Evolutionary conservation across 345 rosid species (phyloP).

Genomic region (Eucalyptus victrix): DNA sequence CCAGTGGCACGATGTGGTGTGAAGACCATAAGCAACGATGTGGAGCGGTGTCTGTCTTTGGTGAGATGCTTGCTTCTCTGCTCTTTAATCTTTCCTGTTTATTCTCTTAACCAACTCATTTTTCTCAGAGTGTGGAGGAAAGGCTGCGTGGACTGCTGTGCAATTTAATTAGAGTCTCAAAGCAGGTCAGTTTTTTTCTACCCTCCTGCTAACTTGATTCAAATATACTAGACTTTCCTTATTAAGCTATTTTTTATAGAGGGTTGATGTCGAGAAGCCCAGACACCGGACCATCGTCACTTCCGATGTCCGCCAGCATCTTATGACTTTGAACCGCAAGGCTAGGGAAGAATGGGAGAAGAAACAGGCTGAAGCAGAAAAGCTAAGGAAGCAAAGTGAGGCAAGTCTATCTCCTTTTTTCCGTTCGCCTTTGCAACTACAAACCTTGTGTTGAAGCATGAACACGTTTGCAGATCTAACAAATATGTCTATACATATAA

Average conservation of each 20-base stretch:
- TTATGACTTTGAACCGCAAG: conserved; percentile 54
- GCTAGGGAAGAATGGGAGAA: conserved; percentile 87
- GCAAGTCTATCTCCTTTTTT: conserved; percentile 8
- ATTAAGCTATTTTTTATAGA: conserved; percentile 27
- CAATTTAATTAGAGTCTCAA: conserved; percentile 72
- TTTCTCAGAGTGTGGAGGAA: conserved; percentile 82
- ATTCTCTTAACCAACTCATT: conserved; percentile 5
- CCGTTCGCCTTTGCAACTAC: not conserved
- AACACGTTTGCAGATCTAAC: not conserved
- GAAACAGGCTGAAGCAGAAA: conserved; percentile 90
- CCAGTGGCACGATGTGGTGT: conserved; percentile 79
- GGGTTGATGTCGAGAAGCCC: conserved; percentile 72
- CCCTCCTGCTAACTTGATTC: not conserved
- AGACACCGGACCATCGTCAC: conserved; percentile 66
- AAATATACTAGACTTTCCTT: not conserved
- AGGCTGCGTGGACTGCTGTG: conserved; percentile 76
- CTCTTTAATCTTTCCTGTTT: not conserved
- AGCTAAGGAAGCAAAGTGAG: conserved; percentile 67
- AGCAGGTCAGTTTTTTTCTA: conserved; percentile 49
- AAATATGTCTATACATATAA: not conserved
- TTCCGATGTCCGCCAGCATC: conserved; percentile 77
- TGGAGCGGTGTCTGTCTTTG: conserved; percentile 88
- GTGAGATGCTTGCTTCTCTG: conserved; percentile 34
- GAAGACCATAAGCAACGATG: conserved; percentile 67
- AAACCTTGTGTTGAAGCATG: not conserved